Percentiles rank a stretch among this genome's conserved stretches.
phyloP scores from a whole-genome alignment of 441 rosid genomes.

The Erysimum pusillum region DNA sequence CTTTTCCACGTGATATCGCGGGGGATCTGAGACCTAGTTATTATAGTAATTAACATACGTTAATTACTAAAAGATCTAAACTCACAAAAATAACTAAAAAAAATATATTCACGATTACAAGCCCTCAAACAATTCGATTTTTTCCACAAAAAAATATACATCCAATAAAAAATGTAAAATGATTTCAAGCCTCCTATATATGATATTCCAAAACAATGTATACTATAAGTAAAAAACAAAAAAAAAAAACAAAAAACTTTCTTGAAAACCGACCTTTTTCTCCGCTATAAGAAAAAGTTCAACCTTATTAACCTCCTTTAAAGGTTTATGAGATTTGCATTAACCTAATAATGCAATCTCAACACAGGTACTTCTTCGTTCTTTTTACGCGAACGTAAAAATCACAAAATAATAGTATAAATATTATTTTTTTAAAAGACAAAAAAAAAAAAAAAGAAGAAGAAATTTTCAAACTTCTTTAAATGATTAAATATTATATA shows the following conservation, averaged over 20 bases:
- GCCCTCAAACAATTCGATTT: background rate
- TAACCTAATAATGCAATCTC: slow-evolving; percentile 47
- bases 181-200: background rate
- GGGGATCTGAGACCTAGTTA: no score
- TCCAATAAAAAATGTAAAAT: slow-evolving; percentile 10
- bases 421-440: background rate
- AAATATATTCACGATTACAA: background rate
- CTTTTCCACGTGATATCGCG: no score
- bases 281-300: slow-evolving; percentile 5
- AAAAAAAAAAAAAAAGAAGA: no score
- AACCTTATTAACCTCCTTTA: slow-evolving; percentile 2
- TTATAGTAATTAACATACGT: no score
- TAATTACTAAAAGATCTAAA: no score
- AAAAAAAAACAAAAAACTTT: background rate
- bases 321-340: slow-evolving; percentile 26
- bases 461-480: slow-evolving; percentile 1
- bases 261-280: background rate
- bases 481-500: background rate
- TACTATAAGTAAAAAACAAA: no score
- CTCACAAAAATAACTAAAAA: no score
- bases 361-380: slow-evolving; percentile 7
- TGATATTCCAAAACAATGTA: background rate
- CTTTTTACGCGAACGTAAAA: background rate
- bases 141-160: slow-evolving; percentile 8
- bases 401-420: slow-evolving; percentile 13